Conservation (phyloP, 305 asterid species). For the Fraxinus paxiana region DNA sequence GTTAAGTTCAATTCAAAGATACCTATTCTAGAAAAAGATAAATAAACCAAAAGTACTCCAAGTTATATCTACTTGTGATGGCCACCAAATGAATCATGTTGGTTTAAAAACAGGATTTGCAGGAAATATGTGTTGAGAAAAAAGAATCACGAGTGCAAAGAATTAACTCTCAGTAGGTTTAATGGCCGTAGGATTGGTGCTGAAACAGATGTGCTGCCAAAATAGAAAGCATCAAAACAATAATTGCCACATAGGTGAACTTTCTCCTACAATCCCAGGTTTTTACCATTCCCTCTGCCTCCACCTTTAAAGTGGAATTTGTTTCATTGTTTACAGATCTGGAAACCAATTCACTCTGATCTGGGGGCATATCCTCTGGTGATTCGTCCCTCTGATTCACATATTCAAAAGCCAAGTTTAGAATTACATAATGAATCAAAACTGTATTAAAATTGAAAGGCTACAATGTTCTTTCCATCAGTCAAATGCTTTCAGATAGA, state of each 20-base stretch:
- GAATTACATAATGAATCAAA: not conserved
- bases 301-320: constrained; percentile 16
- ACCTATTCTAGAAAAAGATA: not conserved
- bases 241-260: constrained; percentile 25
- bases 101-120: not conserved
- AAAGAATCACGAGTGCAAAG: not conserved
- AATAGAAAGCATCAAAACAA: constrained; percentile 38
- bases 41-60: not conserved
- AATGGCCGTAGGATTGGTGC: constrained; percentile 13
- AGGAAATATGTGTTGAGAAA: not conserved
- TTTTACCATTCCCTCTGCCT: constrained; percentile 24
- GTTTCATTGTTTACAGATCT: constrained; percentile 7
- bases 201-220: constrained; percentile 36
- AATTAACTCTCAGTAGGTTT: constrained; percentile 16
- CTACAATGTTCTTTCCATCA: too few relatives aligned
- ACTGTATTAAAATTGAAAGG: too few relatives aligned
- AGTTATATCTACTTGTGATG: too few relatives aligned
- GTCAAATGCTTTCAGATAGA: too few relatives aligned
- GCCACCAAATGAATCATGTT: not conserved
- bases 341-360: constrained; percentile 17
- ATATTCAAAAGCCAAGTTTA: constrained; percentile 5
- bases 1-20: not conserved
- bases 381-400: constrained; percentile 34
- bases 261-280: constrained; percentile 23
- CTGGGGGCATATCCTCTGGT: not conserved